Percentiles rank a stretch among this genome's conserved stretches.
These are phyloP conservation scores for Myriosclerotinia scirpicola DNA, from an alignment of 2,329 filamentous ascomycete species.

Conservation along the genomic window DNA sequence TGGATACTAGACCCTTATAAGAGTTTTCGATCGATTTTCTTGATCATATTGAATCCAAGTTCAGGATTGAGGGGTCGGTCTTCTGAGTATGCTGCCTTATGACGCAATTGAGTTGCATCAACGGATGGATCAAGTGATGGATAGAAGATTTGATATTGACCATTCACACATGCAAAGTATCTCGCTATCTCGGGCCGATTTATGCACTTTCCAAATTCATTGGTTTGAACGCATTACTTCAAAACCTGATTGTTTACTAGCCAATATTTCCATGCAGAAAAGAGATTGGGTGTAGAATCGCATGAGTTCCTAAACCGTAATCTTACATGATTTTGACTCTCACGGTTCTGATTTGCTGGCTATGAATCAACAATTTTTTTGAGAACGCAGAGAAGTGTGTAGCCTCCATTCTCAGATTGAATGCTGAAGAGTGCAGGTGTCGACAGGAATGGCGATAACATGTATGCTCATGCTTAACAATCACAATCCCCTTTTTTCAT, in stretches of 20 bases:
- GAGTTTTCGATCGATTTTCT: background rate
- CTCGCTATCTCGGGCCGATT: background rate
- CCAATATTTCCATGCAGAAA: background rate
- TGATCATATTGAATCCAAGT: background rate
- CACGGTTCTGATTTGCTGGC: too few species aligned
- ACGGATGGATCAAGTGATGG: too few species aligned
- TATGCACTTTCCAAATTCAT: background rate
- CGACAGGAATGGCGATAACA: too few species aligned
- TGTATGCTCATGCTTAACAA: too few species aligned
- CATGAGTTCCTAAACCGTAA: background rate
- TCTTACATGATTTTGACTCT: background rate
- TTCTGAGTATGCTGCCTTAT: background rate
- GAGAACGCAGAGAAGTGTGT: too few species aligned
- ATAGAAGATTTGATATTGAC: too few species aligned
- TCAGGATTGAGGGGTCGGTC: too few species aligned
- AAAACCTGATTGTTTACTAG: background rate
- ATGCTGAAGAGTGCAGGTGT: too few species aligned
- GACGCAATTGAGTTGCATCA: background rate
- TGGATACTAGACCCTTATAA: background rate
- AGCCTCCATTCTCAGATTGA: too few species aligned
- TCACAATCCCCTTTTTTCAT: too few species aligned
- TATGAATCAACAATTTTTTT: too few species aligned
- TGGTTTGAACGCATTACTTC: background rate
- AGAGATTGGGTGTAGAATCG: background rate
- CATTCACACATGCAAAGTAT: background rate